Base-by-base conservation (phyloP, 1,139 yeast species). In the Magnusiomyces tetraspermus region DNA sequence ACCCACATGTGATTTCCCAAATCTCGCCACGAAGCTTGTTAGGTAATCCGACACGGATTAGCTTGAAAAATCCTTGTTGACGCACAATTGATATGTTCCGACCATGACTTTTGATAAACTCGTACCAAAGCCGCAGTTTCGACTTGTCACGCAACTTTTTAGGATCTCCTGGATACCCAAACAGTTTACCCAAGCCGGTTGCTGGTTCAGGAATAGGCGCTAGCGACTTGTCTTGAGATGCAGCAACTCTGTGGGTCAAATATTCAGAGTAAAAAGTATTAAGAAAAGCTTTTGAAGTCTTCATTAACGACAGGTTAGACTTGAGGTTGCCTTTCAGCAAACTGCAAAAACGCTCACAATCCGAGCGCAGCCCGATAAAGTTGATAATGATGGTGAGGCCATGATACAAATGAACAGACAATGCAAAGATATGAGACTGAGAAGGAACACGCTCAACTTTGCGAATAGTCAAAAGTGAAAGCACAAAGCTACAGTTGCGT, bases 1-100 rank as follows among this genome's bases (percentile, higher is more conserved):
- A 83, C 4, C 98, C 99, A 52, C 89, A 80, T 51, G 89, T 80
- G 55, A 88, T 71, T 67, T 92, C 98, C 99, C 99, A 94, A 19
- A 92, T 75, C 64, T 94, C 99, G 37, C 98, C 98, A 60, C 99
- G 76, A 52, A 92, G 73, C 55, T 95, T 74, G 64, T 92, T 92
- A 8, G 98, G 97, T 40, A 94, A 74, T 0, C 98, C 98, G 19
- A 89, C 95, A 52, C 97, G 76, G 22, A 92, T 77, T 51, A 90
- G 76, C 62, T 85, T 85, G 67, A 82, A 86, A 65, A 88, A 92
- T 66, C 82, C 80, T 31, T 83, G 88, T 53, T 85, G 87, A 50
- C 81, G 78, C 1, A 87, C 75, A 26, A 90, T 62, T 1, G 95
- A 82, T 51, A 94, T 71, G 63, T 90, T 90, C 51, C 96, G 74